Base-by-base conservation (phyloP, 2,329 filamentous ascomycete species). In the Fragosphaeria purpurea region DNA sequence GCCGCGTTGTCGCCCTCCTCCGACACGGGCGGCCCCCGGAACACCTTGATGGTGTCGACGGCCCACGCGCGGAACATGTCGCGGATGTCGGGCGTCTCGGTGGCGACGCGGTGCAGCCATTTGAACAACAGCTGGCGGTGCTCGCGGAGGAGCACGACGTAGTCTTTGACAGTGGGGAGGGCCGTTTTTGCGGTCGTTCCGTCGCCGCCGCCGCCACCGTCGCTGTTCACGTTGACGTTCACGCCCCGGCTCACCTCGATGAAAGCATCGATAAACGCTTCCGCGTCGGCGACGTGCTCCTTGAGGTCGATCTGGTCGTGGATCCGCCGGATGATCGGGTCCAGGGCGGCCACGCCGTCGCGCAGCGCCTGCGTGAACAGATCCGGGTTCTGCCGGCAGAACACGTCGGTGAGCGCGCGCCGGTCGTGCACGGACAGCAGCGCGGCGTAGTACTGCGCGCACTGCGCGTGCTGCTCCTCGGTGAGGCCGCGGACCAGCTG, bases 391-490 rank as follows among this genome's bases (percentile, higher is more conserved):
- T 79, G 73, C 11, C 78, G 77, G 64, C 86, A 91, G 11, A 89
- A 67, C 0, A 80, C 76, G 10, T 74, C 72, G 10, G 79, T 77
- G 46, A 91, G 80, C 57, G 82, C 76, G 51, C 86, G 79, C n/a
- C 86, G 78, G 61, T 93, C 87, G 38, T 81, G 79, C 7, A 86
- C 76, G 0, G 82, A 82, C 31, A 90, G 75, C n/a, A 82, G 73
- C 1, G 83, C 79, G 0, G 82, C 76, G 56, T 86, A 80, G 63
- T 87, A 90, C 51, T 86, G 80, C 43, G 85, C 71, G 38, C 82
- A 83, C 54, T 78, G 73, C 3, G 66, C 65, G 56, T 90, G 85
- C 55, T 86, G 80, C 8, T 67, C 58, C 9, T 82, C 75, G 2
- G 72, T 76, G 31, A 88, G 64, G 0, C 70, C 66, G 0, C 67